Percentiles rank a stretch among this genome's conserved stretches.
These are phyloP conservation scores for Phytophthora hibernalis DNA, from an alignment of 352 stramenopile species.

Conservation along the genomic window DNA sequence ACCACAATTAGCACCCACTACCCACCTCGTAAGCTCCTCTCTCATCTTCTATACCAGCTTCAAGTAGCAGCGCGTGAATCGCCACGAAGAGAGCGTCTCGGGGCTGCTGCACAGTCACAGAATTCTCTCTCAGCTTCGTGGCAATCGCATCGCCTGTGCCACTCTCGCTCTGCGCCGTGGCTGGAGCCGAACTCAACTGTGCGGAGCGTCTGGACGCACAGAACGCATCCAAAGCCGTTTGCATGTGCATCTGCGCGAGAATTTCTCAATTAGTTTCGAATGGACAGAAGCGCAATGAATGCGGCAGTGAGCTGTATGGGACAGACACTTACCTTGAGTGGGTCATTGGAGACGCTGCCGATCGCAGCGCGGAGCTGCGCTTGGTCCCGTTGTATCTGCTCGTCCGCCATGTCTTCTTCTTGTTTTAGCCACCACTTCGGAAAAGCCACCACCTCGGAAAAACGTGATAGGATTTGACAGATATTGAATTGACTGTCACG, in stretches of 20 bases:
- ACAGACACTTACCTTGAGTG: constrained; percentile 42
- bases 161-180: constrained; percentile 9
- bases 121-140: constrained; percentile 49
- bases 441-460: too few species aligned
- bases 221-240: constrained; percentile 63
- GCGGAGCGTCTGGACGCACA: constrained; percentile 13
- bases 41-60: constrained; percentile 56
- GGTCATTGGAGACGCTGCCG: constrained; percentile 30
- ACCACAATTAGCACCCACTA: constrained; percentile 2
- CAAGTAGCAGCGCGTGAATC: constrained; percentile 73
- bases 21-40: not conserved
- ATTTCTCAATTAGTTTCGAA: constrained; percentile 24
- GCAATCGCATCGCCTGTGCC: constrained; percentile 59
- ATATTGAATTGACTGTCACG: constrained; percentile 1
- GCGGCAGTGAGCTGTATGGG: too few species aligned
- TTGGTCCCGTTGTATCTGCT: constrained; percentile 46
- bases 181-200: constrained; percentile 1
- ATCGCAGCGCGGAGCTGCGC: constrained; percentile 49
- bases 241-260: constrained; percentile 71
- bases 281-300: not conserved
- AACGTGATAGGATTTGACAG: too few species aligned
- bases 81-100: constrained; percentile 77
- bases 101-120: constrained; percentile 50
- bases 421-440: too few species aligned
- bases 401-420: constrained; percentile 47